Conservation (phyloP, 306 rosid species). For the Neltuma alba region DNA sequence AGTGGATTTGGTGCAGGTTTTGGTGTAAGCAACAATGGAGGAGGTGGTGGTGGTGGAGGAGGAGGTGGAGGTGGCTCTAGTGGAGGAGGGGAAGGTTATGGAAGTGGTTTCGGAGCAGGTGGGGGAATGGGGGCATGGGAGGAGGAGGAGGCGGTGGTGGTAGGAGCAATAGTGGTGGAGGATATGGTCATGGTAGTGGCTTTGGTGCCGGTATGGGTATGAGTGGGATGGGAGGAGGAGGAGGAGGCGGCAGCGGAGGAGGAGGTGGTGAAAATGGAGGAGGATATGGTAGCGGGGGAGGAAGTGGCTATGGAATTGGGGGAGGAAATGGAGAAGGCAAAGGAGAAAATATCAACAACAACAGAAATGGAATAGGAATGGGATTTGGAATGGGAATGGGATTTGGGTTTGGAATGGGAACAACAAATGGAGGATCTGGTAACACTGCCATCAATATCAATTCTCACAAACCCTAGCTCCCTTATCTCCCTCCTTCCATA, state of each 20-base stretch:
- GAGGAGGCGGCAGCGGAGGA: neutral
- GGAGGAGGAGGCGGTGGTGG: conserved; percentile 23
- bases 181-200: conserved; percentile 49
- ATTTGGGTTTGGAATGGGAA: conserved; percentile 55
- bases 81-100: conserved; percentile 47
- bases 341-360: neutral
- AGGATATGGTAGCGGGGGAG: conserved; percentile 34
- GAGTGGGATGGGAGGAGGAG: conserved; percentile 31
- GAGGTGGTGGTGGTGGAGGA: conserved; percentile 34
- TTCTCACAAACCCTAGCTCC: conserved; percentile 33
- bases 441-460: neutral
- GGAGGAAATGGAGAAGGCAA: neutral
- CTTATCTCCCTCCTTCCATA: neutral
- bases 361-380: conserved; percentile 42
- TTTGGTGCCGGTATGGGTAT: conserved; percentile 40
- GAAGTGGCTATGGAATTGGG: conserved; percentile 39
- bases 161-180: neutral
- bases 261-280: neutral
- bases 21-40: conserved; percentile 41
- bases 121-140: neutral
- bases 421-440: conserved; percentile 25
- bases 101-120: conserved; percentile 46
- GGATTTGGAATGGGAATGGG: conserved; percentile 67
- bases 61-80: conserved; percentile 29
- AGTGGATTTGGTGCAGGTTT: conserved; percentile 48